These are phyloP conservation scores for Ampelocalamus luodianensis DNA, from an alignment of 176 grass and related monocot species.

Conservation along the genomic window DNA sequence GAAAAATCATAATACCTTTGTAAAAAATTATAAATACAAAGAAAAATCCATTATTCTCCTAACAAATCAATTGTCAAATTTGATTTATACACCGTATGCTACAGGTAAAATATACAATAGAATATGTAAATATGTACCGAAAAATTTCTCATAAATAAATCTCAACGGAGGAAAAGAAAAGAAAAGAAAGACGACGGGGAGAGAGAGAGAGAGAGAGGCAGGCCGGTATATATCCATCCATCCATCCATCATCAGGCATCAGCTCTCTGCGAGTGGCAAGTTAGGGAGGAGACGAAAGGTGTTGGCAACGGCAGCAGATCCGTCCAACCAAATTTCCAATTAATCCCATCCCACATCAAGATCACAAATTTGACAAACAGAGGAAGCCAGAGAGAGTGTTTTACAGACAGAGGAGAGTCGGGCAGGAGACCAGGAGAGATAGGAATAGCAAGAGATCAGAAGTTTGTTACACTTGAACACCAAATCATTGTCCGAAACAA, in stretches of 20 bases:
- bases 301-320: neutral
- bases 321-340: neutral
- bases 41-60: too few species aligned
- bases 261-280: neutral
- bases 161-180: too few species aligned
- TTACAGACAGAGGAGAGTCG: neutral
- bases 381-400: neutral
- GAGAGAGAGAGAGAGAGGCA: too few species aligned
- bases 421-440: neutral
- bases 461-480: constrained; percentile 26
- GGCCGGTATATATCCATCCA: neutral
- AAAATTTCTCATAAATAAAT: too few species aligned
- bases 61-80: too few species aligned
- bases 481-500: neutral
- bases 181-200: too few species aligned
- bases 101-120: too few species aligned
- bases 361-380: neutral
- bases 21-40: too few species aligned
- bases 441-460: neutral
- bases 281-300: constrained; percentile 16
- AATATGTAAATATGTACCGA: too few species aligned
- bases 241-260: too few species aligned
- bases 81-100: too few species aligned
- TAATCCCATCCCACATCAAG: neutral
- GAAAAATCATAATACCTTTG: too few species aligned